Evolutionary conservation across 1,139 yeast species (phyloP).

Genomic region (Geotrichum macrosporum): DNA sequence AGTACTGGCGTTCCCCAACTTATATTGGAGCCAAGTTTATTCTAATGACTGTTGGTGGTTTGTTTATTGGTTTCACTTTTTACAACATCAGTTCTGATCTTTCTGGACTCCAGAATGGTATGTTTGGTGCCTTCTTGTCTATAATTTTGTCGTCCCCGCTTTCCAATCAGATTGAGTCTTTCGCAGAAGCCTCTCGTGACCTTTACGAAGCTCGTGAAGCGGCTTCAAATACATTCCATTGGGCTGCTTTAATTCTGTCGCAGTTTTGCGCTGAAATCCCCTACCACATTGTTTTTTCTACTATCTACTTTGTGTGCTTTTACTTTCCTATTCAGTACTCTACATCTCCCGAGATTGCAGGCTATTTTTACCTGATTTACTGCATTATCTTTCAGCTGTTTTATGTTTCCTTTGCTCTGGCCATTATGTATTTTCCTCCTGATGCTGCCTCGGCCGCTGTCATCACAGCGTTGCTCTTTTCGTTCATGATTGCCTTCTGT

Average conservation of each 20-base stretch:
- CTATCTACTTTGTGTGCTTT: conserved; percentile 50
- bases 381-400: conserved; percentile 54
- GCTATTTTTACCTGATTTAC: conserved; percentile 51
- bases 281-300: conserved; percentile 50
- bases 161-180: conserved; percentile 55
- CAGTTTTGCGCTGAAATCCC: conserved; percentile 55
- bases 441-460: conserved; percentile 61
- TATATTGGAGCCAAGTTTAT: conserved; percentile 27
- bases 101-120: conserved; percentile 50
- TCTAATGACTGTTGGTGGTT: conserved; percentile 40
- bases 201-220: conserved; percentile 60
- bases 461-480: conserved; percentile 48
- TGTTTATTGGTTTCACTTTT: conserved; percentile 53
- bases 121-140: conserved; percentile 51
- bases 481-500: conserved; percentile 52
- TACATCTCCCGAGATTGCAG: conserved; percentile 49
- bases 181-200: conserved; percentile 53
- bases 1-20: conserved; percentile 44
- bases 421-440: conserved; percentile 55
- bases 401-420: conserved; percentile 52
- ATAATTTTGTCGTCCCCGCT: conserved; percentile 51
- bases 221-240: conserved; percentile 61
- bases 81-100: conserved; percentile 48
- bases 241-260: conserved; percentile 52
- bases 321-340: conserved; percentile 55